Conservation (phyloP, 768 basidiomycete genomes). For the Termitomyces sp. region DNA sequence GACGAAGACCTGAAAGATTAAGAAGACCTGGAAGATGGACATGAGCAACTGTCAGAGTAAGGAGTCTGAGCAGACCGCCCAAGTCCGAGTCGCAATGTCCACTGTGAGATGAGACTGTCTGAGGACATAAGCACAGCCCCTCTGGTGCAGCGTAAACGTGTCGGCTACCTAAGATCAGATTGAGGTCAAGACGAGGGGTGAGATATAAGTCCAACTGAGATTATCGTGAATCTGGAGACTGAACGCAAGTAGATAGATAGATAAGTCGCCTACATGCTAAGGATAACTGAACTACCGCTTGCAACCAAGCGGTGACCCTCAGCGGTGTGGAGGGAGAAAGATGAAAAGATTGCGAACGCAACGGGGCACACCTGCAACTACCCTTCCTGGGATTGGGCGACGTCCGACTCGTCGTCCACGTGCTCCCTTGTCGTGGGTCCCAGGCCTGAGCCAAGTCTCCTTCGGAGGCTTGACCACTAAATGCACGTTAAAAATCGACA, state of each 20-base stretch:
- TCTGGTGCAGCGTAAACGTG: too few species aligned
- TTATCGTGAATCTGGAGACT: neutral
- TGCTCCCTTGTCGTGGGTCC: conserved; percentile 19
- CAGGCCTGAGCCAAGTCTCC: conserved; percentile 12
- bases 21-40: neutral
- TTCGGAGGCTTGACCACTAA: conserved; percentile 10
- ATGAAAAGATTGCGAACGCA: neutral
- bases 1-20: neutral
- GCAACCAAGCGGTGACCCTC: neutral
- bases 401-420: conserved; percentile 9
- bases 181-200: neutral
- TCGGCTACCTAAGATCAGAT: too few species aligned
- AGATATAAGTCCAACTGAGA: neutral
- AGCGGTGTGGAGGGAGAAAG: neutral
- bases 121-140: neutral
- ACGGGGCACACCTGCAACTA: neutral
- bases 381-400: neutral
- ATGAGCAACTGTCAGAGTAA: too few species aligned
- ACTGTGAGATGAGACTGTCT: neutral
- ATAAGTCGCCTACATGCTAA: neutral
- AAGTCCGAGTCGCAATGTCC: neutral
- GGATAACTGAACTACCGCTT: neutral
- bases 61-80: neutral
- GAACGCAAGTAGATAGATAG: neutral
- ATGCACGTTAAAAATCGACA: conserved; percentile 8